These are phyloP conservation scores for Myxozyma mucilagina DNA, from an alignment of 805 yeast species.

Conservation along the genomic window DNA sequence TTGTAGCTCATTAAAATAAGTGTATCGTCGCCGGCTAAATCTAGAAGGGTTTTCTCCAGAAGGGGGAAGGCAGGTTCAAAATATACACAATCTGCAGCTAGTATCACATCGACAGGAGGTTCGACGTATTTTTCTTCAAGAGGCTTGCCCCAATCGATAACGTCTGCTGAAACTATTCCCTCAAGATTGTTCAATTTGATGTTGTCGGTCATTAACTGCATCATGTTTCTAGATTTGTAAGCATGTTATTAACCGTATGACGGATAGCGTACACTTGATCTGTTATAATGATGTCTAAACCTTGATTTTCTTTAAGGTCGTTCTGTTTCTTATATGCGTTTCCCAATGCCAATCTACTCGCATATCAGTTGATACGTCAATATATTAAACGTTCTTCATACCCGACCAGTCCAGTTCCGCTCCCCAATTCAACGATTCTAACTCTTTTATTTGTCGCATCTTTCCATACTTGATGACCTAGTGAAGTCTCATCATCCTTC, in stretches of 20 bases:
- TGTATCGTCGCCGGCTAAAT: constrained; percentile 45
- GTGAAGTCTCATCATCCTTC: constrained; percentile 13
- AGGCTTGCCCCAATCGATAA: constrained; percentile 50
- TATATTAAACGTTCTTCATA: constrained; percentile 13
- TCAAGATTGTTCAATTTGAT: constrained; percentile 45
- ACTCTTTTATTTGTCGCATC: neutral
- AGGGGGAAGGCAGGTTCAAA: constrained; percentile 56
- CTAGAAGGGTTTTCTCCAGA: constrained; percentile 51
- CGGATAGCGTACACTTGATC: constrained; percentile 45
- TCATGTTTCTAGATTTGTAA: constrained; percentile 39
- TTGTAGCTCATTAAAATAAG: constrained; percentile 55
- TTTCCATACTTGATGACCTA: constrained; percentile 24
- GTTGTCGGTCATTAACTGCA: constrained; percentile 51
- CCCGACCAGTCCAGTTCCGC: constrained; percentile 63
- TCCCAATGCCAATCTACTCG: constrained; percentile 38
- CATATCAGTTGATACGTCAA: neutral
- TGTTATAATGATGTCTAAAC: constrained; percentile 48
- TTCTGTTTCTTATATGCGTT: constrained; percentile 28
- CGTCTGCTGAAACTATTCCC: constrained; percentile 45
- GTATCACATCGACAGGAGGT: constrained; percentile 46
- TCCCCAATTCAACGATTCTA: constrained; percentile 53
- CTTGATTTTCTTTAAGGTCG: constrained; percentile 29
- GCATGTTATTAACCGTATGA: neutral
- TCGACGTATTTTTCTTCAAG: constrained; percentile 43
- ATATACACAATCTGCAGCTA: constrained; percentile 65